Conservation (phyloP, 179 eudicot species). For the Beta macrorhiza region DNA sequence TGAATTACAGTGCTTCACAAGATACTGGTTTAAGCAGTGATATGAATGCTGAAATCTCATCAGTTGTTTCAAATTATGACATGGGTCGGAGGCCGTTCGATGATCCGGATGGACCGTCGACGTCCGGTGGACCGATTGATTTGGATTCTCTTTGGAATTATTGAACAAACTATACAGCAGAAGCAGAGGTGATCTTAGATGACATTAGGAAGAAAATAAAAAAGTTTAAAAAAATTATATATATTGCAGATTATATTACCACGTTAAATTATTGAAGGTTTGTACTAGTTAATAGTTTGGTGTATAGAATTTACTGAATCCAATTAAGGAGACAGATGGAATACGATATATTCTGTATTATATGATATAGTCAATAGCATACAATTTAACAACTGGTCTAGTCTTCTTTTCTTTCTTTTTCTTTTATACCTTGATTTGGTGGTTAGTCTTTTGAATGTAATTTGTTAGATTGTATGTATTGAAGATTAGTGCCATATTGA, state of each 20-base stretch:
- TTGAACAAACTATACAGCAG: background rate
- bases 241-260: slow-evolving; percentile 15
- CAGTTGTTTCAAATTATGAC: slow-evolving; percentile 51
- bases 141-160: slow-evolving; percentile 52
- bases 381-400: slow-evolving; percentile 17
- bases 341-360: slow-evolving; percentile 23
- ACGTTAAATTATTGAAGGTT: slow-evolving; percentile 10
- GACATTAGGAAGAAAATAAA: slow-evolving; percentile 6
- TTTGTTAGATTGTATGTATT: slow-evolving; percentile 6
- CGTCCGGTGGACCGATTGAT: slow-evolving; percentile 49
- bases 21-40: slow-evolving; percentile 64
- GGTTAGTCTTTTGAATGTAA: slow-evolving; percentile 9
- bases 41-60: slow-evolving; percentile 55
- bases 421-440: slow-evolving; percentile 14
- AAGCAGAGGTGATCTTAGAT: background rate
- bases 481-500: slow-evolving; percentile 8
- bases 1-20: slow-evolving; percentile 48
- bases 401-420: background rate
- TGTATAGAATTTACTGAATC: slow-evolving; percentile 37
- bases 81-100: slow-evolving; percentile 42
- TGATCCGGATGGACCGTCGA: slow-evolving; percentile 48
- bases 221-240: background rate
- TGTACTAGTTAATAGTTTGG: slow-evolving; percentile 16
- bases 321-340: slow-evolving; percentile 26
- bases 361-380: slow-evolving; percentile 17